Percentiles rank a stretch among this genome's conserved stretches.
phyloP scores from a whole-genome alignment of 306 rosid species.

The Fagus sylvatica region DNA sequence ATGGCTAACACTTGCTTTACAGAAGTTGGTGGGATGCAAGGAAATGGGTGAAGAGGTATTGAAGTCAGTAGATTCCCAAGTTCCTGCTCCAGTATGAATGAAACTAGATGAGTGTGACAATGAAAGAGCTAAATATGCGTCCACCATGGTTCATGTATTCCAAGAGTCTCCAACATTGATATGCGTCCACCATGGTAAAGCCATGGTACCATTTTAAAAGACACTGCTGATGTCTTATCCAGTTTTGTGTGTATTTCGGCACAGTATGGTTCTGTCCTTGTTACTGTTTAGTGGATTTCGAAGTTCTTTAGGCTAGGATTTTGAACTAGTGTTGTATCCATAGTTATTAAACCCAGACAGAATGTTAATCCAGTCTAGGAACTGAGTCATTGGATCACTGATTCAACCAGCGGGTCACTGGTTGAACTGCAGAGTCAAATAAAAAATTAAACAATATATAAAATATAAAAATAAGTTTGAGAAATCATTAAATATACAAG shows the following conservation, averaged over 20 bases:
- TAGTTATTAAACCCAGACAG: no score
- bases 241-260: not conserved
- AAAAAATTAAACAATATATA: no score
- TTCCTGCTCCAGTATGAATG: conserved; percentile 41
- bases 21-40: conserved; percentile 88
- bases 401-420: no score
- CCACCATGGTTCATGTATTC: not conserved
- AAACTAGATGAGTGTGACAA: conserved; percentile 11
- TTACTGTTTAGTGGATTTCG: not conserved
- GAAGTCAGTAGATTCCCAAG: conserved; percentile 63
- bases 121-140: not conserved
- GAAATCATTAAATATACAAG: no score
- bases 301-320: not conserved
- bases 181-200: not conserved
- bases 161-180: not conserved
- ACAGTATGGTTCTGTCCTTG: not conserved
- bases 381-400: no score
- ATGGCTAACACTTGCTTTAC: conserved; percentile 24
- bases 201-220: not conserved
- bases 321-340: not conserved
- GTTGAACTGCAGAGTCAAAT: no score
- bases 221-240: not conserved
- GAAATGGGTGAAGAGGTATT: conserved; percentile 80
- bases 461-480: no score
- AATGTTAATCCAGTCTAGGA: no score